Evolutionary conservation across 2,329 filamentous ascomycete species (phyloP).

Genomic region (Knoxdaviesia capensis): DNA sequence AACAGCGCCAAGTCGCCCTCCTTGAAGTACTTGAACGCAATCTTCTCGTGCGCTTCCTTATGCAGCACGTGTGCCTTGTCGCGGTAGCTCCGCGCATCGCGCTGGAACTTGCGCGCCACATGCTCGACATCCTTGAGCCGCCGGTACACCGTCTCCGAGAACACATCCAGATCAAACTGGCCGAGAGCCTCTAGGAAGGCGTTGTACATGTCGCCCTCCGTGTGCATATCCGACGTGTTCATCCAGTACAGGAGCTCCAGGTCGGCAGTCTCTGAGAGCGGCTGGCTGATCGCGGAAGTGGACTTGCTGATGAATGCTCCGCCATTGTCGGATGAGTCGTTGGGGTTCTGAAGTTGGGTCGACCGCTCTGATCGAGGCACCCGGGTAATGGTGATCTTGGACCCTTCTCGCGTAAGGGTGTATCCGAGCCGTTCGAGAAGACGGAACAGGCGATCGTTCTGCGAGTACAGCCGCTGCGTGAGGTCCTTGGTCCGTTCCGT

Average conservation of each 20-base stretch:
- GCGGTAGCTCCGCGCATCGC: constrained; percentile 68
- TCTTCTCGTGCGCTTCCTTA: constrained; percentile 83
- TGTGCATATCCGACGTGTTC: constrained; percentile 40
- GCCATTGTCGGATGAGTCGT: constrained; percentile 30
- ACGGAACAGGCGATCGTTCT: constrained; percentile 66
- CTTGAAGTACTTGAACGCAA: constrained; percentile 89
- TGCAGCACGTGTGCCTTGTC: constrained; percentile 69
- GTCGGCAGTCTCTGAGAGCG: constrained; percentile 40
- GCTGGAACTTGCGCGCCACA: constrained; percentile 80
- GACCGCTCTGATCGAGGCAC: constrained; percentile 38
- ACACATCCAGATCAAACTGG: constrained; percentile 65
- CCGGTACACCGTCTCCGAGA: constrained; percentile 69
- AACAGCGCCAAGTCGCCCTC: constrained; percentile 90
- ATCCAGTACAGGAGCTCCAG: constrained; percentile 69
- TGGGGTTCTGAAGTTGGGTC: constrained; percentile 28
- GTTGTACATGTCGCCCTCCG: constrained; percentile 47
- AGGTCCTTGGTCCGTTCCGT: constrained; percentile 61
- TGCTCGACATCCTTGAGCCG: constrained; percentile 87
- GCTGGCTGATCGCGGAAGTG: constrained; percentile 30
- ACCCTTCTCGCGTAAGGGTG: constrained; percentile 53
- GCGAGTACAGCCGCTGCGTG: constrained; percentile 61
- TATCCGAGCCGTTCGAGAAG: constrained; percentile 80
- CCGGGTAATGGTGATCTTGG: constrained; percentile 56
- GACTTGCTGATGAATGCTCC: constrained; percentile 9
- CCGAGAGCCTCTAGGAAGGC: constrained; percentile 55